Conservation (phyloP, 2,329 filamentous ascomycete genomes). For the Phialophora tarda region DNA sequence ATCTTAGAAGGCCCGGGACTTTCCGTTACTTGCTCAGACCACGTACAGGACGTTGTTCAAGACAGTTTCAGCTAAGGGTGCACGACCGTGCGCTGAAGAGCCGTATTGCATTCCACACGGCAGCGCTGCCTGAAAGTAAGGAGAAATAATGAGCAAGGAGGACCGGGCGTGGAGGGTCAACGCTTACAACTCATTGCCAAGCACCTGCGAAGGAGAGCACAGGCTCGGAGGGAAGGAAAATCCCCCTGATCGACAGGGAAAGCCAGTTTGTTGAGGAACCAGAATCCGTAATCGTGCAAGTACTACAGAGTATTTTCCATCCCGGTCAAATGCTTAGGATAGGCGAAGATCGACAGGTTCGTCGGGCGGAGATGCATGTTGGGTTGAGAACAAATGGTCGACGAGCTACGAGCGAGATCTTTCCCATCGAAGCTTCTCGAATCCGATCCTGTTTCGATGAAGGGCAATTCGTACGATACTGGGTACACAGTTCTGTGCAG, state of each 20-base stretch:
- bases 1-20: not conserved
- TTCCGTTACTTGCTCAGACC: not conserved
- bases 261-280: not conserved
- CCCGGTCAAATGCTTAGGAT: not conserved
- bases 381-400: not conserved
- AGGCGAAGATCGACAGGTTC: constrained; percentile 1
- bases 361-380: not conserved
- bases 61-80: not conserved
- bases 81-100: not conserved
- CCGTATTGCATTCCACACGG: not conserved
- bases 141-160: not conserved
- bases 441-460: not conserved
- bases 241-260: not conserved
- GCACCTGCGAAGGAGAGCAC: not conserved
- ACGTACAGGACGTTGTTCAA: not conserved
- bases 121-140: not conserved
- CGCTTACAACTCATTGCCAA: not conserved
- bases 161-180: not conserved
- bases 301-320: not conserved
- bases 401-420: not conserved
- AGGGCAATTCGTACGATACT: not conserved
- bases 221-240: not conserved
- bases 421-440: not conserved
- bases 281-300: not conserved
- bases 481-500: not conserved